These are phyloP conservation scores for Malus sieversii DNA, from an alignment of 306 rosid species.

Conservation along the genomic window DNA sequence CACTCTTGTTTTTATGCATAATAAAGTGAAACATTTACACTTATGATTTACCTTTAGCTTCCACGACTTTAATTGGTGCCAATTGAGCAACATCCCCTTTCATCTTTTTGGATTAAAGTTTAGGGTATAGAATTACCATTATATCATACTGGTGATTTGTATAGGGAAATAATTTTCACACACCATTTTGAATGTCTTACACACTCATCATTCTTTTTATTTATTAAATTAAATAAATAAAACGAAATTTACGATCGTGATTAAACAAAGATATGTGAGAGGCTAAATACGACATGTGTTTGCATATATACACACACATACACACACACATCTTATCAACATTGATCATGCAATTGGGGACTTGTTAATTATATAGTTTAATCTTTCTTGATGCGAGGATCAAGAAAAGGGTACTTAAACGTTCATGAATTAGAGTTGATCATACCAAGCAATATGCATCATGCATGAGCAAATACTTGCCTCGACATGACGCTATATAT, in stretches of 20 bases:
- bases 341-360: background rate
- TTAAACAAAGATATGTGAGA: too few relatives aligned
- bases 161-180: too few relatives aligned
- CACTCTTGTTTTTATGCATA: background rate
- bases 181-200: too few relatives aligned
- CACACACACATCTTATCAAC: background rate
- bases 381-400: background rate
- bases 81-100: background rate
- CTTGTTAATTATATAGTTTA: background rate
- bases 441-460: background rate
- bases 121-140: background rate
- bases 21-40: background rate
- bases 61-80: background rate
- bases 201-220: too few relatives aligned
- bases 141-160: too few relatives aligned
- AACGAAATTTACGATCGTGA: too few relatives aligned
- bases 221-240: too few relatives aligned
- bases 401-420: background rate
- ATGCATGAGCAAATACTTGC: constrained; percentile 23
- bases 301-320: background rate
- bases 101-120: background rate
- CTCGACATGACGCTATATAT: background rate
- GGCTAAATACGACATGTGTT: too few relatives aligned
- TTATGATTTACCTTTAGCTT: background rate
- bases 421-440: background rate